Conservation (phyloP, 2,329 filamentous ascomycete genomes). For the Penicillium rolfsii region DNA sequence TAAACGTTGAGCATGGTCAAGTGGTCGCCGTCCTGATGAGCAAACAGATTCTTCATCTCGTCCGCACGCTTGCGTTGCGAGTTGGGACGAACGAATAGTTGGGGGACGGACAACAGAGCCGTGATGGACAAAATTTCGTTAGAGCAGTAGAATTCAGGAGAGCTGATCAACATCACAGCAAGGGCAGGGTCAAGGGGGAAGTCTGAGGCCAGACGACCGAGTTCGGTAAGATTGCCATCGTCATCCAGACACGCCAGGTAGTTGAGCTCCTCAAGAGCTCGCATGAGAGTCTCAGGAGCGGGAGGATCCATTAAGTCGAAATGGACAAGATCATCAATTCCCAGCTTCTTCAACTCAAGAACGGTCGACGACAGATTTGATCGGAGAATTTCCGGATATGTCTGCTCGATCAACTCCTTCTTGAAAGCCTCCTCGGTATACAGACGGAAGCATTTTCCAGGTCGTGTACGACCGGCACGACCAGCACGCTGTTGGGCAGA, state of each 20-base stretch:
- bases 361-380: slow-evolving; percentile 96
- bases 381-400: slow-evolving; percentile 91
- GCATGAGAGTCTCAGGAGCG: slow-evolving; percentile 97
- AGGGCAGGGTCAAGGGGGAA: slow-evolving; percentile 93
- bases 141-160: slow-evolving; percentile 97
- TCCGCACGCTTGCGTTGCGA: slow-evolving; percentile 86
- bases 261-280: slow-evolving; percentile 94
- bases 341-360: slow-evolving; percentile 94
- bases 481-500: slow-evolving; percentile 96
- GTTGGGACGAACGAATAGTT: slow-evolving; percentile 88
- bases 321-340: slow-evolving; percentile 92
- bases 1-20: slow-evolving; percentile 96
- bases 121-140: slow-evolving; percentile 98
- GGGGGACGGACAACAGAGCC: slow-evolving; percentile 88
- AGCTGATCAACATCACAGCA: slow-evolving; percentile 96
- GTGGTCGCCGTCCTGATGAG: slow-evolving; percentile 91
- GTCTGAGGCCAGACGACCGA: slow-evolving; percentile 87
- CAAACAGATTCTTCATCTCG: slow-evolving; percentile 94
- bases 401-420: slow-evolving; percentile 96
- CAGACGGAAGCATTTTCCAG: slow-evolving; percentile 95
- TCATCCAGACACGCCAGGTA: slow-evolving; percentile 96
- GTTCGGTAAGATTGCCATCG: slow-evolving; percentile 84
- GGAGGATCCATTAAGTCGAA: slow-evolving; percentile 99
- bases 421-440: slow-evolving; percentile 97
- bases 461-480: slow-evolving; percentile 97